Conservation (phyloP, 768 basidiomycete genomes). For the Chlorophyllum brunneum region DNA sequence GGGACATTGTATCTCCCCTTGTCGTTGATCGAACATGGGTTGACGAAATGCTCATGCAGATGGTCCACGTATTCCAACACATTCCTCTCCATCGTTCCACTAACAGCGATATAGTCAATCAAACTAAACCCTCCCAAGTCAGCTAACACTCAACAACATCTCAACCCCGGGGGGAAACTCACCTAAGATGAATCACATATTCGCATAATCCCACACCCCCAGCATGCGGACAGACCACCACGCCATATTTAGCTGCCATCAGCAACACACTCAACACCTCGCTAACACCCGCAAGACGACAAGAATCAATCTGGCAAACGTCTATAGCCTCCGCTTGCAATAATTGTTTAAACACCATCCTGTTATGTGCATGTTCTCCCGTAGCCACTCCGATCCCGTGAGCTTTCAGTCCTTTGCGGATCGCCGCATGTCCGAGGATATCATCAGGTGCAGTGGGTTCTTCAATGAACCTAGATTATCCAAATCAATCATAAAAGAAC, state of each 20-base stretch:
- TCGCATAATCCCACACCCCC: constrained; percentile 94
- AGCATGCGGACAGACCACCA: constrained; percentile 90
- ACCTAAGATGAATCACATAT: constrained; percentile 84
- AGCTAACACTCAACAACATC: not conserved
- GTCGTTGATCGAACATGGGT: constrained; percentile 83
- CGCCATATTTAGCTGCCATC: constrained; percentile 85
- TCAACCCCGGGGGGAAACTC: constrained; percentile 11
- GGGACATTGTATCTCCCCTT: constrained; percentile 89
- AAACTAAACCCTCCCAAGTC: constrained; percentile 49
- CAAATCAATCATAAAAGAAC: not conserved
- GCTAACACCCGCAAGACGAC: constrained; percentile 89
- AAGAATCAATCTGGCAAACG: constrained; percentile 93
- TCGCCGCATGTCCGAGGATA: constrained; percentile 78
- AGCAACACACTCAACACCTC: constrained; percentile 88
- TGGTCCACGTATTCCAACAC: constrained; percentile 91
- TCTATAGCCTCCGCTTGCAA: constrained; percentile 91
- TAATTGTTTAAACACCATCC: constrained; percentile 94
- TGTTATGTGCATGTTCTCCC: constrained; percentile 92
- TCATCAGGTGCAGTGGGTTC: constrained; percentile 93
- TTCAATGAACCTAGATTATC: constrained; percentile 73
- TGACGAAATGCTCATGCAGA: constrained; percentile 90
- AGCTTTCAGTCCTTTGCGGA: constrained; percentile 73
- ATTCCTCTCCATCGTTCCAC: constrained; percentile 90
- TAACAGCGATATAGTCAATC: constrained; percentile 92
- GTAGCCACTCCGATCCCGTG: constrained; percentile 88